A percentile compares a stretch with the other conserved stretches of the same genome.
Conservation (phyloP, 495 filamentous ascomycete species). For the Pseudotulostoma volvatum region DNA sequence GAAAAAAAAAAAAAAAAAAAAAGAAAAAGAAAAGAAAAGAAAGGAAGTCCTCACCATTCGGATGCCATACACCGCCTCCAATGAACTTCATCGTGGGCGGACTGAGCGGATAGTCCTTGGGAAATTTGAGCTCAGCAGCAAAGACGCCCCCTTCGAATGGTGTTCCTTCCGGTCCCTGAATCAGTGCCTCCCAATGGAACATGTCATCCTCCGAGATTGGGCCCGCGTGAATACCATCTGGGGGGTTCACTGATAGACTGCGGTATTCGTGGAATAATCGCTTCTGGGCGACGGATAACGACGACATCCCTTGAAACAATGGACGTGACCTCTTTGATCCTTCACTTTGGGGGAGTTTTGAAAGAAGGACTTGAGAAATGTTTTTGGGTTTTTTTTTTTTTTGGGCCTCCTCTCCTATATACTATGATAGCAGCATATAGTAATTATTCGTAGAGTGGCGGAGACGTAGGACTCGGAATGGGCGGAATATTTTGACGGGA, state of each 20-base stretch:
- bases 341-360: too few species aligned
- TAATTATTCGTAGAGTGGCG: too few species aligned
- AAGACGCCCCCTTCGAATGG: constrained; percentile 94
- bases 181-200: constrained; percentile 90
- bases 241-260: constrained; percentile 63
- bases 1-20: not conserved
- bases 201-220: constrained; percentile 90
- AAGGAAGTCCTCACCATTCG: constrained; percentile 52
- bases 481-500: too few species aligned
- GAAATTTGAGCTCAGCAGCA: constrained; percentile 85
- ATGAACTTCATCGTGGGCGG: constrained; percentile 91
- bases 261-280: constrained; percentile 97
- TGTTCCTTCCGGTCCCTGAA: constrained; percentile 87
- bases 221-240: constrained; percentile 89
- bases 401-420: not conserved
- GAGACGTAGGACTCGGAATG: too few species aligned
- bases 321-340: too few species aligned
- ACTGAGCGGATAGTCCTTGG: constrained; percentile 84
- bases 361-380: too few species aligned
- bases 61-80: constrained; percentile 79
- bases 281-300: constrained; percentile 52
- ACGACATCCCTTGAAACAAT: not conserved
- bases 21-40: constrained; percentile 3
- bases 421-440: too few species aligned
- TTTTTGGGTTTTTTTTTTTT: constrained; percentile 1